Percentiles rank a stretch among this genome's conserved stretches.
phyloP scores from a whole-genome alignment of 768 basidiomycete genomes.

The Rhizopogon salebrosus region DNA sequence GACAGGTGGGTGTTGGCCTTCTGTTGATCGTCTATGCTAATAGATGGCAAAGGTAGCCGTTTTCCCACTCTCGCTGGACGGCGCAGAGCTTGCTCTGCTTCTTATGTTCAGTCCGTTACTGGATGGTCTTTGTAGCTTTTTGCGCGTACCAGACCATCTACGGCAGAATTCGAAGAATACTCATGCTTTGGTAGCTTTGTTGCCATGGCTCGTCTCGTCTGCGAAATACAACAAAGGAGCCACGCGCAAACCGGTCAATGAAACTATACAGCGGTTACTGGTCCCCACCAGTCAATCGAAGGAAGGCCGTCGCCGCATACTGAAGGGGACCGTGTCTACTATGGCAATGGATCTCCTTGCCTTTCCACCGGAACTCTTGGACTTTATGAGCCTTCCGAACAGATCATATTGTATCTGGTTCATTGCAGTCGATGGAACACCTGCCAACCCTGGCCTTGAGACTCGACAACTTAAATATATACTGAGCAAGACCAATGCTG shows the following conservation, averaged over 20 bases:
- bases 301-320: neutral
- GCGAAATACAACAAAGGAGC: conserved; percentile 4
- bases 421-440: conserved; percentile 26
- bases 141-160: conserved; percentile 35
- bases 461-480: conserved; percentile 37
- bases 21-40: conserved; percentile 1
- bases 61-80: conserved; percentile 43
- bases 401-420: conserved; percentile 48
- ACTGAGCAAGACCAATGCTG: conserved; percentile 39
- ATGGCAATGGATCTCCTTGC: conserved; percentile 25
- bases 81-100: conserved; percentile 43
- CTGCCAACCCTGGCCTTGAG: conserved; percentile 33
- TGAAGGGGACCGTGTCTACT: conserved; percentile 12
- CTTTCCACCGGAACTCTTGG: conserved; percentile 44
- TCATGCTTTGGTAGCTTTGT: conserved; percentile 19
- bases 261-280: conserved; percentile 3
- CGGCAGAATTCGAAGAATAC: conserved; percentile 9
- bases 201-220: conserved; percentile 21
- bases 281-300: neutral
- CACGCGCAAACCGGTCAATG: conserved; percentile 12
- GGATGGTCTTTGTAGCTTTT: conserved; percentile 27
- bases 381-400: conserved; percentile 37
- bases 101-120: conserved; percentile 47
- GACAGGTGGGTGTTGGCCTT: conserved; percentile 36
- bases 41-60: conserved; percentile 39